A percentile compares a stretch with the other conserved stretches of the same genome.
These are phyloP conservation scores for Penicillium canescens DNA, from an alignment of 495 filamentous ascomycete genomes.

Conservation along the genomic window DNA sequence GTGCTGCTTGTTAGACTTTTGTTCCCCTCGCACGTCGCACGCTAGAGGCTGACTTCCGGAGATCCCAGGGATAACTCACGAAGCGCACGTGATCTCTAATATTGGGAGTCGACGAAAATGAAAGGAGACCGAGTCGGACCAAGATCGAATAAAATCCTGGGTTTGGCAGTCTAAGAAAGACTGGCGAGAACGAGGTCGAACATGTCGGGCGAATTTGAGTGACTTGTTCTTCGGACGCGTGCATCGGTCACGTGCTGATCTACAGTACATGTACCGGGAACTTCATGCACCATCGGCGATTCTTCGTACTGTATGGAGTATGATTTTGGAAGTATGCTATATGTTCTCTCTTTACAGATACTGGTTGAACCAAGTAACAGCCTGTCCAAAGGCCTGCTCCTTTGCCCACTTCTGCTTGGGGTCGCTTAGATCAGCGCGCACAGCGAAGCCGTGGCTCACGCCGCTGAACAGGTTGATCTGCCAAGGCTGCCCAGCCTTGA, in stretches of 20 bases:
- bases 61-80: constrained; percentile 28
- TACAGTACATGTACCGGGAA: background rate
- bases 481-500: constrained; percentile 64
- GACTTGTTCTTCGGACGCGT: background rate
- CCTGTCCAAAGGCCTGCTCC: constrained; percentile 83
- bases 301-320: too few relatives aligned
- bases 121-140: background rate
- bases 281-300: background rate
- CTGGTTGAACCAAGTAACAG: constrained; percentile 75
- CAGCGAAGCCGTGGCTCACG: constrained; percentile 79
- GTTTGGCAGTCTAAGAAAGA: background rate
- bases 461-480: constrained; percentile 81
- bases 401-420: constrained; percentile 71
- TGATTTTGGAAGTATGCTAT: background rate
- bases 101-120: background rate
- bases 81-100: constrained; percentile 19
- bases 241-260: too few relatives aligned
- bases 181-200: background rate
- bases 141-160: background rate
- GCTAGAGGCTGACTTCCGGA: background rate
- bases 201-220: background rate
- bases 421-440: constrained; percentile 63
- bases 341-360: constrained; percentile 43
- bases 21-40: background rate
- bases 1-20: constrained; percentile 4